Base-by-base conservation (phyloP, 2,329 filamentous ascomycete species). In the Colletotrichum australisinense region DNA sequence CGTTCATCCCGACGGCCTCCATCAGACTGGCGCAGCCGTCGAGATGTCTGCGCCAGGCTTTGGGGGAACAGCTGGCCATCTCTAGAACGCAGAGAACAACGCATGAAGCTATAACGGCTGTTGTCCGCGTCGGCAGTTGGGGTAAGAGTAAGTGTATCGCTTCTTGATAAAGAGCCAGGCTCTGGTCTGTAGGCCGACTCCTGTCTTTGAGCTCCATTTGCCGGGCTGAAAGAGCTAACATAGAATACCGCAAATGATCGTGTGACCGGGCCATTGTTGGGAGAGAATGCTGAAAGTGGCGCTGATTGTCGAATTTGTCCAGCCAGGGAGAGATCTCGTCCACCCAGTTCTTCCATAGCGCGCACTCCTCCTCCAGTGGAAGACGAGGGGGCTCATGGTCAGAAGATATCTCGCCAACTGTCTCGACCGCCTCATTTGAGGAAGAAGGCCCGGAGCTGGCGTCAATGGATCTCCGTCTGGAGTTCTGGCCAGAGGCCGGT, bases 1-100 rank as follows among this genome's bases (percentile, higher is more conserved):
- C 88, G 52, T 88, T 84, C 26, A 90, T 86, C 8, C 84, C 86
- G 57, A 88, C 84, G 0, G 87, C 84, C 73, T 87, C 84, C 63
- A 91, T 87, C 5, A 91, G 80, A 9, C 86, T 86, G 4, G 89
- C 88, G 74, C 88, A 90, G 1, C 89, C 89, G 72, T 91, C 89
- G 2, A 91, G 80, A 76, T 91, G 89, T 11, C 86, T 83, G 1
- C 87, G 81, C 89, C 89, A 91, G 68, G 88, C 88, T 46, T 79
- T 78, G 0, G 80, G 80, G 67, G 80, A 81, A 14, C 81, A 82
- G 16, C 81, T 83, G 80, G 84, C 84, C 83, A 85, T 85, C 73
- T 85, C 83, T 19, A 85, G 75, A 56, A 79, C 80, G 75, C 83
- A 84, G 5, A 85, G 78, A 2, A 85, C 79, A 14, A 81, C 79